Conservation (phyloP, 106 monocot species). For the Acorus gramineus region DNA sequence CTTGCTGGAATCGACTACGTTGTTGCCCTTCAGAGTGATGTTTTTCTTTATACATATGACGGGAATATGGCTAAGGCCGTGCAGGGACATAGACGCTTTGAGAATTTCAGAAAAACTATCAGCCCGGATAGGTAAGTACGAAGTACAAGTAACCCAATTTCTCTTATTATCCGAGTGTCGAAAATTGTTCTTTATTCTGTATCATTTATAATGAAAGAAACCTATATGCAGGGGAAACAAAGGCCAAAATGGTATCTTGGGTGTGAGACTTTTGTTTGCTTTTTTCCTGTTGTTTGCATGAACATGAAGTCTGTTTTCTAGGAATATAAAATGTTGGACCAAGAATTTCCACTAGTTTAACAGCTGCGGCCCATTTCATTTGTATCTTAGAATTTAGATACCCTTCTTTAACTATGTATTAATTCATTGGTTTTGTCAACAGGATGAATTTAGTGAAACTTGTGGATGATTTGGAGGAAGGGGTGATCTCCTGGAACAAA, state of each 20-base stretch:
- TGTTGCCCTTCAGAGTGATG: slow-evolving; percentile 87
- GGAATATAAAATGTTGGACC: too few relatives aligned
- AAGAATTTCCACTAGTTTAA: too few relatives aligned
- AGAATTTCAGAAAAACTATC: slow-evolving; percentile 85
- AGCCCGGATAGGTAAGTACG: slow-evolving; percentile 66
- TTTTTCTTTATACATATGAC: slow-evolving; percentile 89
- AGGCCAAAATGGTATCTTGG: too few relatives aligned
- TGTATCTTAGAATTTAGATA: too few relatives aligned
- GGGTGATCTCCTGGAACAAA: slow-evolving; percentile 64
- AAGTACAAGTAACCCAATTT: background rate
- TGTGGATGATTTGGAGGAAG: slow-evolving; percentile 63
- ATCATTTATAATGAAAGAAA: too few relatives aligned
- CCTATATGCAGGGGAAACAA: too few relatives aligned
- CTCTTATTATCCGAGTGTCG: background rate
- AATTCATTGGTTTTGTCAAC: slow-evolving; percentile 2
- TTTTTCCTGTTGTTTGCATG: too few relatives aligned
- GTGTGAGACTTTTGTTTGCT: too few relatives aligned
- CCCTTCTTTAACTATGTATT: background rate
- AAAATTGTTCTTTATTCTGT: too few relatives aligned
- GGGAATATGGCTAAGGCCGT: slow-evolving; percentile 99
- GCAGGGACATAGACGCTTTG: slow-evolving; percentile 89
- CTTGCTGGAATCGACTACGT: slow-evolving; percentile 96
- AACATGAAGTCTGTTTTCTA: too few relatives aligned
- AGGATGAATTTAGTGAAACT: slow-evolving; percentile 69
- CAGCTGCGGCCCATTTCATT: too few relatives aligned